Evolutionary conservation across 148 eudicot genomes (phyloP).

Genomic region (Polygonum maritimum): DNA sequence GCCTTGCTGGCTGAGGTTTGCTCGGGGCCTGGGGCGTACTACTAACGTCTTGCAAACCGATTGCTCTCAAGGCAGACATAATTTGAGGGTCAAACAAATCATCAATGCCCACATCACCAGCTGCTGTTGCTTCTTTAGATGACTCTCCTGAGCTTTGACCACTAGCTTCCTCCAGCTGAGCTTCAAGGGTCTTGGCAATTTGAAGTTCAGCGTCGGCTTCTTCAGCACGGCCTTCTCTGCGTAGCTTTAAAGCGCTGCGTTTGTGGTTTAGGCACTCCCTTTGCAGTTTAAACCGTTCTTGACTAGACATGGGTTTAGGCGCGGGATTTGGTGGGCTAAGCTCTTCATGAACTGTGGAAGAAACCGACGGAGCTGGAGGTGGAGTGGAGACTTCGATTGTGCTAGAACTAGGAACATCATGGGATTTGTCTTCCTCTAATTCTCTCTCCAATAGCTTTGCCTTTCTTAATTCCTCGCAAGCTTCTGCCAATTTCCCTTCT

Average conservation of each 20-base stretch:
- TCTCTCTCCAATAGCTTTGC: slow-evolving; percentile 71
- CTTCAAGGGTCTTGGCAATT: slow-evolving; percentile 71
- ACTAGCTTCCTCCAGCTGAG: slow-evolving; percentile 58
- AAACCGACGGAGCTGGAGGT: slow-evolving; percentile 17
- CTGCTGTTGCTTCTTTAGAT: slow-evolving; percentile 22
- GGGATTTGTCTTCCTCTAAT: slow-evolving; percentile 32
- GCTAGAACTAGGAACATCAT: slow-evolving; percentile 19
- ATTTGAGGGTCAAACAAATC: slow-evolving; percentile 91
- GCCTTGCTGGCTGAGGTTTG: slow-evolving; percentile 30
- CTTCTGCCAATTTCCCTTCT: slow-evolving; percentile 83
- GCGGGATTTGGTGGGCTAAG: slow-evolving; percentile 22
- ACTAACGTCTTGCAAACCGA: slow-evolving; percentile 49
- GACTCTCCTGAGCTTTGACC: slow-evolving; percentile 22
- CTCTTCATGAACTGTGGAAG: slow-evolving; percentile 26
- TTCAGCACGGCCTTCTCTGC: slow-evolving; percentile 77
- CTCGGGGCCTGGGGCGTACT: slow-evolving; percentile 15
- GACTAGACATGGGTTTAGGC: slow-evolving; percentile 49
- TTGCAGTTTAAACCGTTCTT: slow-evolving; percentile 72
- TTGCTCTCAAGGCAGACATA: slow-evolving; percentile 63
- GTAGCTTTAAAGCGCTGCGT: slow-evolving; percentile 66
- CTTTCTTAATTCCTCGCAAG: slow-evolving; percentile 68
- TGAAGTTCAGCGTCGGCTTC: slow-evolving; percentile 86
- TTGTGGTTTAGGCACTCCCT: slow-evolving; percentile 76
- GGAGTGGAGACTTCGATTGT: slow-evolving; percentile 25
- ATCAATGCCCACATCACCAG: slow-evolving; percentile 52